These are phyloP conservation scores for Colletotrichum tanaceti DNA, from an alignment of 2,329 filamentous ascomycete genomes.

Conservation along the genomic window DNA sequence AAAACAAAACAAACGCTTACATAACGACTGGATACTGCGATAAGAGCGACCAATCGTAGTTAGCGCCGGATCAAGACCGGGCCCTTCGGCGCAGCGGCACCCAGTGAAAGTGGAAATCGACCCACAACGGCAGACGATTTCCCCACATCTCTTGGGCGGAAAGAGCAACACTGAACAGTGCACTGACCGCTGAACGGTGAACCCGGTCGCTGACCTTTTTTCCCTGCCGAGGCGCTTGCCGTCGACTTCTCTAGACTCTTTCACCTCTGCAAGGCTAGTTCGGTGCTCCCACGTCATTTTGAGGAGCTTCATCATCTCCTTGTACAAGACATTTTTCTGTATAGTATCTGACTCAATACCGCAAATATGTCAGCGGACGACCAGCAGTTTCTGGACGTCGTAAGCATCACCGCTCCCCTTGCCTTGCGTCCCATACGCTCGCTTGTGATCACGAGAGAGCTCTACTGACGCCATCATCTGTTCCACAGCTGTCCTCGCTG, in stretches of 20 bases:
- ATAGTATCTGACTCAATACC: slow-evolving; percentile 10
- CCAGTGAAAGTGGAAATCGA: slow-evolving; percentile 36
- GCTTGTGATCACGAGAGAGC: slow-evolving; percentile 19
- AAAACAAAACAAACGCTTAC: slow-evolving; percentile 15
- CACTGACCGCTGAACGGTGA: not conserved
- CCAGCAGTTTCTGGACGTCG: slow-evolving; percentile 81
- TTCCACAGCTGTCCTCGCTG: slow-evolving; percentile 61
- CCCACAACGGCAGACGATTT: slow-evolving; percentile 18
- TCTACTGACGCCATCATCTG: slow-evolving; percentile 29
- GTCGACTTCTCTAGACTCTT: slow-evolving; percentile 11
- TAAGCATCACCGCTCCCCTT: slow-evolving; percentile 56
- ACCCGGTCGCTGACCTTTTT: slow-evolving; percentile 30
- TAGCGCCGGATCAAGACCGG: slow-evolving; percentile 8
- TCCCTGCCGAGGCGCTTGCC: slow-evolving; percentile 13
- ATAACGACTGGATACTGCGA: not conserved
- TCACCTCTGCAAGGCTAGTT: not conserved
- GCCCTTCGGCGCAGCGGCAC: slow-evolving; percentile 18
- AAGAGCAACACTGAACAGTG: slow-evolving; percentile 6
- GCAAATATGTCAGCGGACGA: slow-evolving; percentile 80
- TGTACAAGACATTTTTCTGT: not conserved
- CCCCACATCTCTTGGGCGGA: slow-evolving; percentile 6
- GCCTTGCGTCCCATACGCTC: not conserved
- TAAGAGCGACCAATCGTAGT: slow-evolving; percentile 27
- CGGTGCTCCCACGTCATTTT: slow-evolving; percentile 9
- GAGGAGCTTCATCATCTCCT: slow-evolving; percentile 9